Base-by-base conservation (phyloP, 1,284 basidiomycete genomes). In the Leccinum holopus region DNA sequence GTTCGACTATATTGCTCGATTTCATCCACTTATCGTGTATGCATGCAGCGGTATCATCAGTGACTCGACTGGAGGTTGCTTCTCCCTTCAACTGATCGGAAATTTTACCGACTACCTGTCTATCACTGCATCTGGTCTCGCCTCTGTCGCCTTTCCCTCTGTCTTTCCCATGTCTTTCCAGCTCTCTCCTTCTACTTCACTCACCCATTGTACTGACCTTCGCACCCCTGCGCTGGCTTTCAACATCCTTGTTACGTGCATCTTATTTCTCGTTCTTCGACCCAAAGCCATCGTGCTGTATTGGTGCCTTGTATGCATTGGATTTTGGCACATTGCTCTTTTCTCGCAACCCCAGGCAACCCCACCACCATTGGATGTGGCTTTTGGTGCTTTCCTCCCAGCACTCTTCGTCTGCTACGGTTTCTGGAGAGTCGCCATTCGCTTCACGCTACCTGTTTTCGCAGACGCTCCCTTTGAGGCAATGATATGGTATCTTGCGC, bases 301-400 rank as follows among this genome's bases (percentile, higher is more conserved):
- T 76, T 92, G 89, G 90, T 88, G 83, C 63, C 78, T 95, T 16
- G 85, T 94, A 3, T 92, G 87, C 77, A 87, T 95, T 54, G 94
- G 94, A 0, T 95, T 86, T 73, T 95, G 94, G 94, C 93, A 96
- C 68, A 81, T 94, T 62, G 81, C 84, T 1, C 81, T 95, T 30
- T 92, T 92, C 67, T 91, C 90, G 2, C 90, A 95, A 70, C 91
- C 92, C 1, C 83, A 82, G 33, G 80, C 79, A 2, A 84, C 82
- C 28, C 92, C 91, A 8, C 92, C 90, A 28, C 78, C 81, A 18
- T 76, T 95, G 58, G 85, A 89, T 59, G 78, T 78, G 9, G 90
- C 86, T 3, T 92, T 95, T 67, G 85, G 82, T 32, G 84, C 86
- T 6, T 95, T 96, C 75, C 80, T 95, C 14, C 92, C 94, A 0